Base-by-base conservation (phyloP, 352 stramenopile genomes). In the Phytophthora vignae region DNA sequence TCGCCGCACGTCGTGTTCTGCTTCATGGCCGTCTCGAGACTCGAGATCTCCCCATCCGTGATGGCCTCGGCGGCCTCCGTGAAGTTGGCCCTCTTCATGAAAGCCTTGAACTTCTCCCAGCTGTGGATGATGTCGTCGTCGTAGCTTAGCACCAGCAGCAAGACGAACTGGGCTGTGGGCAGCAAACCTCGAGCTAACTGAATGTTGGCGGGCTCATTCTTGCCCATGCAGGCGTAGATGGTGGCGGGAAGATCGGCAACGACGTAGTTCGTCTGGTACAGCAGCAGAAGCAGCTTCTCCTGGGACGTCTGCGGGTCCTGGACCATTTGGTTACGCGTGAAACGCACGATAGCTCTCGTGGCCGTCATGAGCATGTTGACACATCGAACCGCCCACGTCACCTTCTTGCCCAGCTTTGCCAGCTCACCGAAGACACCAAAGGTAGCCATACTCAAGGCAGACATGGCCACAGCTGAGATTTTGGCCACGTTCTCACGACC, bases 231-330 rank as follows among this genome's bases (percentile, higher is more conserved):
- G 7, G 71, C 80, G 15, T 77, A 66, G 22, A 90, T 85, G 0
- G 79, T 81, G 14, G 74, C 62, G 0, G 85, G 85, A 2, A 91
- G 55, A 60, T 93, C 85, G 22, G 71, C 76, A 11, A 90, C 66
- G 5, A 80, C 81, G 8, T 82, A 79, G 69, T 93, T 83, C 44
- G 82, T 83, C 66, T 93, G 86, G 62, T 73, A 76, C 17, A 93
- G 48, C 29, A 90, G n/a, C 31, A 78, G 64, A 57, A 83, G 10
- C 14, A 91, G 53, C 64, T 91, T 83, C 8, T 82, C 72, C 25
- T 85, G 67, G 3, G 85, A 88, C 17, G 78, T 85, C 59, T 84
- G 61, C 1, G 79, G 82, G 3, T 81, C 73, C 11, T 73, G 68
- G 11, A 59, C 52, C 22, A 79, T 60, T 53, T 68, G 49, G 52